Percentiles rank a stretch among this genome's conserved stretches.
Evolutionary conservation across 257 asterid genomes (phyloP).

Genomic region (Ilex asprella): DNA sequence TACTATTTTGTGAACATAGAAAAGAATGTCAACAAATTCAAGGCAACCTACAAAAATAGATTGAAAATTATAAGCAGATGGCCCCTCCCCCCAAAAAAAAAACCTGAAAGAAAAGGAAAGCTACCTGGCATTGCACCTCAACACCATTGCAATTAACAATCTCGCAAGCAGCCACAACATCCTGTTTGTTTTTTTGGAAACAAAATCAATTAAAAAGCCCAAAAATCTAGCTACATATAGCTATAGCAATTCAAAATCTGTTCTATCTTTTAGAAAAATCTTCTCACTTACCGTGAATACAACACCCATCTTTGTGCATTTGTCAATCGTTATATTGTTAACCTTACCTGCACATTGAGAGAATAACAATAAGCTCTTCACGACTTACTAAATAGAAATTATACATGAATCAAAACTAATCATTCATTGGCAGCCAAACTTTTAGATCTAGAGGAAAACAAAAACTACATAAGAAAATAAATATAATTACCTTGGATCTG

Average conservation of each 20-base stretch:
- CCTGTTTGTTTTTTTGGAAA: constrained; percentile 38
- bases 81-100: neutral
- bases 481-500: constrained; percentile 63
- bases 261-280: neutral
- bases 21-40: neutral
- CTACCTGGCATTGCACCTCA: constrained; percentile 97
- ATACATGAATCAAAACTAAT: too few species aligned
- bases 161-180: constrained; percentile 99
- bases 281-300: constrained; percentile 69
- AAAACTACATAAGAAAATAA: neutral
- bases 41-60: neutral
- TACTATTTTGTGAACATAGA: too few species aligned
- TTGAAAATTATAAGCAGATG: too few species aligned
- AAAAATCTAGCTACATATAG: neutral
- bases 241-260: neutral
- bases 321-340: constrained; percentile 93
- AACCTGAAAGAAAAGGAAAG: neutral
- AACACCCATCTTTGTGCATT: constrained; percentile 94
- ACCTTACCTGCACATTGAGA: constrained; percentile 66
- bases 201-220: constrained; percentile 3
- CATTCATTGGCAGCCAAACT: too few species aligned
- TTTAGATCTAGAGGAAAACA: constrained; percentile 5
- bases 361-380: too few species aligned
- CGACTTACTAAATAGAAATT: too few species aligned
- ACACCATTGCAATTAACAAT: constrained; percentile 78